Percentiles rank a stretch among this genome's conserved stretches.
Conservation (phyloP, 371 early-diverging fungal species). For the Fennellomyces sp. region DNA sequence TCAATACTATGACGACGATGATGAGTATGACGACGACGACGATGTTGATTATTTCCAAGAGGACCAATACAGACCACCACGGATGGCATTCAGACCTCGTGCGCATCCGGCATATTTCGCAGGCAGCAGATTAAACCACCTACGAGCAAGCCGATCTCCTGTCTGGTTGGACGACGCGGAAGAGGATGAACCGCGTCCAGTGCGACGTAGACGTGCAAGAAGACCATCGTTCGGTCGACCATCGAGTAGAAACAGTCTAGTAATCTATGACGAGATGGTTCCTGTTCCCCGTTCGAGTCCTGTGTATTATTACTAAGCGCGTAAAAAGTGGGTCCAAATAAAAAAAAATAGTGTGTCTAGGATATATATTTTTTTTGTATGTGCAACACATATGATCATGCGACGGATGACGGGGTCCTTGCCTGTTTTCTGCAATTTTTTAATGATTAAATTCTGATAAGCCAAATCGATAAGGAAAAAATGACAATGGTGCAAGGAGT, state of each 20-base stretch:
- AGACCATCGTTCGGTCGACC: background rate
- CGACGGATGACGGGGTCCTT: background rate
- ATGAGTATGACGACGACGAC: too few relatives aligned
- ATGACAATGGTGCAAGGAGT: background rate
- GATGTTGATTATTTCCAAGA: too few relatives aligned
- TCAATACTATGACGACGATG: background rate
- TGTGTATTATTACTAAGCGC: constrained; percentile 2
- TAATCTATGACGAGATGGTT: background rate
- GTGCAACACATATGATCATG: background rate
- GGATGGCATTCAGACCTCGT: background rate
- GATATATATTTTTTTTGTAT: too few relatives aligned
- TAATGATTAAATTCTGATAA: constrained; percentile 2
- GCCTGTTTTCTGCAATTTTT: constrained; percentile 3
- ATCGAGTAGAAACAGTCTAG: background rate
- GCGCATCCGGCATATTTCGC: background rate
- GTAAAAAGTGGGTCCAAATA: too few relatives aligned
- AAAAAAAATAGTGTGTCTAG: too few relatives aligned
- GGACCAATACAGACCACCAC: background rate
- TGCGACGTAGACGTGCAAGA: background rate
- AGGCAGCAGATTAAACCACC: background rate
- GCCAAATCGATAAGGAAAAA: constrained; percentile 5
- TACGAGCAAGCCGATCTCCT: background rate
- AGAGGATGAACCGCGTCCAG: background rate
- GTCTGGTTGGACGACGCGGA: background rate
- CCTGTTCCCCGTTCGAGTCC: background rate